A percentile compares a stretch with the other conserved stretches of the same genome.
Conservation (phyloP, 1,139 yeast genomes). For the Candida labiduridarum region DNA sequence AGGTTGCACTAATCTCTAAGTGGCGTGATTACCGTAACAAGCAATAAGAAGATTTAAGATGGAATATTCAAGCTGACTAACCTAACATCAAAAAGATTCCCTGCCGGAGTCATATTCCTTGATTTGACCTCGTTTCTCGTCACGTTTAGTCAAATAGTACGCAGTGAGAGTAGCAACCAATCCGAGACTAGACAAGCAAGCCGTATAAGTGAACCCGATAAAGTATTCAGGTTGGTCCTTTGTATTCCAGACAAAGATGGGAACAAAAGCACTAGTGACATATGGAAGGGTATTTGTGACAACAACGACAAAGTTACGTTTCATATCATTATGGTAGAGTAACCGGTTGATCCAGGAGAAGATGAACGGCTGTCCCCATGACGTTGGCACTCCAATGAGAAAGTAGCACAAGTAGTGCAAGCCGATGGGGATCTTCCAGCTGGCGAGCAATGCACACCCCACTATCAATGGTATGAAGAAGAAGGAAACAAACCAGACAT, state of each 20-base stretch:
- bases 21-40: too few relatives aligned
- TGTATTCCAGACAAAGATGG: slow-evolving; percentile 53
- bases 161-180: slow-evolving; percentile 37
- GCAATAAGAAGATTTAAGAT: too few relatives aligned
- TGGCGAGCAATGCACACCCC: slow-evolving; percentile 46
- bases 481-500: slow-evolving; percentile 35
- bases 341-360: slow-evolving; percentile 57
- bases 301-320: slow-evolving; percentile 53
- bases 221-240: slow-evolving; percentile 49
- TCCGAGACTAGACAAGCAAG: slow-evolving; percentile 45
- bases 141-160: slow-evolving; percentile 32
- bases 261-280: slow-evolving; percentile 52
- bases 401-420: slow-evolving; percentile 54
- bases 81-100: too few relatives aligned
- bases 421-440: slow-evolving; percentile 50
- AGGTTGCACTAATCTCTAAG: too few relatives aligned
- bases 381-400: slow-evolving; percentile 48
- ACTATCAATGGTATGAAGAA: slow-evolving; percentile 40
- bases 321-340: slow-evolving; percentile 46
- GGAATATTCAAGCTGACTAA: too few relatives aligned
- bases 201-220: slow-evolving; percentile 54
- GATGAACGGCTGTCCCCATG: slow-evolving; percentile 49
- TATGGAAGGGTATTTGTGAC: slow-evolving; percentile 54
- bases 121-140: slow-evolving; percentile 24
- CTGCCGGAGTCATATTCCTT: too few relatives aligned